These are phyloP conservation scores for Mycosphaerella arachidis DNA, from an alignment of 2,329 filamentous ascomycete species.

Conservation along the genomic window DNA sequence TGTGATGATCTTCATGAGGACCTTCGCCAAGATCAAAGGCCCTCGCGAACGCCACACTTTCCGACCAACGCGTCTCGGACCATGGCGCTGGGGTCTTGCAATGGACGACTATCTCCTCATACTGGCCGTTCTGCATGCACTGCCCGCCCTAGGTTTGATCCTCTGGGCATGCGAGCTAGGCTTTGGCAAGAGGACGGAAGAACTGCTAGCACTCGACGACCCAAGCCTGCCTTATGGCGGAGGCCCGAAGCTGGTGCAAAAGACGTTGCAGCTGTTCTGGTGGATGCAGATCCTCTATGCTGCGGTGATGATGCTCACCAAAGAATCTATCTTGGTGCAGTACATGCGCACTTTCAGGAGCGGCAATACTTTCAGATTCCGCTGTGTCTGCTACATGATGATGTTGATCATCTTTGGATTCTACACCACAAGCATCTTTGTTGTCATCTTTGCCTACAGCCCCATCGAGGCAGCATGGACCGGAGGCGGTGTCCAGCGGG, in stretches of 20 bases:
- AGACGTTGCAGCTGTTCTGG: neutral
- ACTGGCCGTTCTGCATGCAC: neutral
- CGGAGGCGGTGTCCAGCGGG: neutral
- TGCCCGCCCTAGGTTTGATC: neutral
- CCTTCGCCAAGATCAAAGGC: neutral
- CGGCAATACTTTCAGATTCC: neutral
- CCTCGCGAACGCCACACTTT: neutral
- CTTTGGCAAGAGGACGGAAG: neutral
- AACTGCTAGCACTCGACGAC: neutral
- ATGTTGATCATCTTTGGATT: neutral
- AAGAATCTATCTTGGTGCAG: neutral
- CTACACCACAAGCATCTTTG: neutral
- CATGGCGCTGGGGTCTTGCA: neutral
- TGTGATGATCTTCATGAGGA: neutral
- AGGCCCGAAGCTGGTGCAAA: neutral
- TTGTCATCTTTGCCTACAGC: neutral
- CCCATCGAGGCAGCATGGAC: neutral
- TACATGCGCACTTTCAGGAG: neutral
- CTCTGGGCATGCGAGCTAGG: neutral
- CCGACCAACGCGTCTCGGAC: neutral
- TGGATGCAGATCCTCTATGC: neutral
- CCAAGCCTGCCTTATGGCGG: neutral
- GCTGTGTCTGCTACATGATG: neutral
- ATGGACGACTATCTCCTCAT: neutral
- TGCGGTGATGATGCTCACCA: neutral